These are phyloP conservation scores for Petrea volubilis DNA, from an alignment of 257 asterid genomes.

Conservation along the genomic window DNA sequence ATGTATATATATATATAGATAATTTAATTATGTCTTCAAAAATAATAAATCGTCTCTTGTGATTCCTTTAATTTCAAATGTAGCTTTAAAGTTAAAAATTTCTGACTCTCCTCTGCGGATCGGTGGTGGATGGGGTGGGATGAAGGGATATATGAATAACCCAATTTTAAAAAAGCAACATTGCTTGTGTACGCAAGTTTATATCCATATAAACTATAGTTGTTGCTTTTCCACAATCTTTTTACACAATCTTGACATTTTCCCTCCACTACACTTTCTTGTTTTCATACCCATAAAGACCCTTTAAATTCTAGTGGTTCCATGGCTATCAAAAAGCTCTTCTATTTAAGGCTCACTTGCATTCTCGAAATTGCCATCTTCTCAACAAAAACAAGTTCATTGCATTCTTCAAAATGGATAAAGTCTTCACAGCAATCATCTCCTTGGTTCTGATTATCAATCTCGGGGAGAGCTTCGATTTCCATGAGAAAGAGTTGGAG, in stretches of 20 bases:
- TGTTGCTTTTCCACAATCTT: constrained; percentile 10
- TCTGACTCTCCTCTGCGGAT: not conserved
- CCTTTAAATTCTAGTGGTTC: constrained; percentile 8
- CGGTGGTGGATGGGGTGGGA: not conserved
- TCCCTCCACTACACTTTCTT: constrained; percentile 19
- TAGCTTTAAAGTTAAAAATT: too few species aligned
- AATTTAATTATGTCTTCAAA: too few species aligned
- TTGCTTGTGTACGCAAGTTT: constrained; percentile 27
- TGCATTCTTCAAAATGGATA: constrained; percentile 31
- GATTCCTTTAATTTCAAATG: too few species aligned
- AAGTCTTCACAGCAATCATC: constrained; percentile 31
- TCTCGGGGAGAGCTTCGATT: constrained; percentile 59
- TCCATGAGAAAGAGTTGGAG: constrained; percentile 70
- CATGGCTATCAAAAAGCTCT: not conserved
- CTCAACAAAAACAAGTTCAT: constrained; percentile 9
- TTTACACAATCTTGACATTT: constrained; percentile 1
- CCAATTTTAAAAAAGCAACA: constrained; percentile 10
- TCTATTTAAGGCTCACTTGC: constrained; percentile 51
- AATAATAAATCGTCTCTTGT: too few species aligned
- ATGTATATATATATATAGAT: too few species aligned
- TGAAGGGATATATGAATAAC: not conserved
- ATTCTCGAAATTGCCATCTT: constrained; percentile 23
- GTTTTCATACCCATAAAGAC: constrained; percentile 37
- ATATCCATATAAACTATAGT: constrained; percentile 11
- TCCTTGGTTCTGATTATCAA: constrained; percentile 41